Evolutionary conservation across 306 rosid species (phyloP), one percentile per base, ranked within the genome.

Genomic region (Vicia sativa): DNA sequence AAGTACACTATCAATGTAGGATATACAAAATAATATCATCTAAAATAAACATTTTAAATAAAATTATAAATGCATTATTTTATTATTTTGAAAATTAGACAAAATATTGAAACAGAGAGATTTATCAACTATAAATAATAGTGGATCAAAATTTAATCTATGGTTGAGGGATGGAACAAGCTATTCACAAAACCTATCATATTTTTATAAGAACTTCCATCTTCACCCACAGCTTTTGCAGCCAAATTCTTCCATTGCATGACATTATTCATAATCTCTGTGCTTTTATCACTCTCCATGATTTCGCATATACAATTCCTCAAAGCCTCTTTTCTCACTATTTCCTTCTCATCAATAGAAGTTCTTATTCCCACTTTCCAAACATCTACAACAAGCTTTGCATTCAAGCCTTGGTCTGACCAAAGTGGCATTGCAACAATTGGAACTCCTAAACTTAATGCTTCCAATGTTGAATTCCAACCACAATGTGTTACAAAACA

Each of bases 401-500:
- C 58, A 23, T 21, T 23, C 2, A 10, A 11, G 9, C 34, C 9
- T 52, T 52, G 58, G 3, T 52, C 58, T 2, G 58, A 52, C 1
- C 3, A 11, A 23, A 52, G 14, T 52, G 58, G 58, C 14, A 52
- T 6, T n/a, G 74, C 71, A 34, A 78, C 39, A 23, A 41, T 41
- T 28, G 78, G 74, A 49, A 78, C 82, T 4, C 74, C 78, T 8
- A 73, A 31, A 37, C 82, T 52, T 43, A 73, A 11, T 3, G 55
- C 55, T 16, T 48, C 55, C 6, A 48, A 48, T 7, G 26, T 16
- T 1, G 55, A 48, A 16, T 76, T 76, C 80, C 80, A 76, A 41
- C 80, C 80, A 53, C 80, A 76, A 44, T 76, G 80, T 21, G 80
- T 69, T 8, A 76, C 54, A 62, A 69, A 76, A 15, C 80, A 69